These are phyloP conservation scores for Herpetomonas tarakana DNA, from an alignment of 208 protist species.

Conservation along the genomic window DNA sequence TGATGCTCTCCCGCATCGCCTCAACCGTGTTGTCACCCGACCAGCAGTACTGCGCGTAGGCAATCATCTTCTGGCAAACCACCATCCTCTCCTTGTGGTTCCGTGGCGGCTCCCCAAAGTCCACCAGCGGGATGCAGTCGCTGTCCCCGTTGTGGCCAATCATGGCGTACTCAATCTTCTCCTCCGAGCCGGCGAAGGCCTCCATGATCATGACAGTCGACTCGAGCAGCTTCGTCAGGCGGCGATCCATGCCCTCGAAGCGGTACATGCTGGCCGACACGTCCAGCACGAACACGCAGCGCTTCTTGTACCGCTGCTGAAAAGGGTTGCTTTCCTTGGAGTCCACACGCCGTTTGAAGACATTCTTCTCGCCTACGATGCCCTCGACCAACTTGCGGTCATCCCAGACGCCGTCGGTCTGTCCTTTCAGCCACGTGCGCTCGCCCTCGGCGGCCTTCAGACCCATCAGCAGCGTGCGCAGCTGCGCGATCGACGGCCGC, in stretches of 20 bases:
- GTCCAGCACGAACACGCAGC: constrained; percentile 90
- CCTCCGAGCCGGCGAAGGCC: constrained; percentile 83
- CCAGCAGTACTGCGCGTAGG: constrained; percentile 94
- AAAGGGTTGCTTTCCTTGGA: constrained; percentile 70
- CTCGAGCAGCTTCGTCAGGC: constrained; percentile 85
- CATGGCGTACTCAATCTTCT: constrained; percentile 89
- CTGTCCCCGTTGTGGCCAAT: constrained; percentile 89
- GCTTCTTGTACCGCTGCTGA: constrained; percentile 72
- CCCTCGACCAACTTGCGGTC: constrained; percentile 92
- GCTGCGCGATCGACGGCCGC: constrained; percentile 45
- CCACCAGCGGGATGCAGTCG: constrained; percentile 69
- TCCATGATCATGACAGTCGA: constrained; percentile 92
- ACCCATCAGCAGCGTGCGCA: constrained; percentile 69
- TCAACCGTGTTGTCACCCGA: constrained; percentile 91
- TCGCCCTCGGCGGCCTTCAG: constrained; percentile 85
- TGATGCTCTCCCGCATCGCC: constrained; percentile 74
- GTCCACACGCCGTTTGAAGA: constrained; percentile 90
- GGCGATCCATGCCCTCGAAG: constrained; percentile 89
- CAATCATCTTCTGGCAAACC: constrained; percentile 87
- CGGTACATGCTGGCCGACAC: constrained; percentile 93
- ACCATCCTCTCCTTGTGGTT: constrained; percentile 79
- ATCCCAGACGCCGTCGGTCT: constrained; percentile 91
- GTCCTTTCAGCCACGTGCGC: constrained; percentile 78
- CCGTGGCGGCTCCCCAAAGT: constrained; percentile 56
- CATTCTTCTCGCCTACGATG: constrained; percentile 86